These are phyloP conservation scores for Myriosclerotinia curreyana DNA, from an alignment of 2,329 filamentous ascomycete genomes.

Conservation along the genomic window DNA sequence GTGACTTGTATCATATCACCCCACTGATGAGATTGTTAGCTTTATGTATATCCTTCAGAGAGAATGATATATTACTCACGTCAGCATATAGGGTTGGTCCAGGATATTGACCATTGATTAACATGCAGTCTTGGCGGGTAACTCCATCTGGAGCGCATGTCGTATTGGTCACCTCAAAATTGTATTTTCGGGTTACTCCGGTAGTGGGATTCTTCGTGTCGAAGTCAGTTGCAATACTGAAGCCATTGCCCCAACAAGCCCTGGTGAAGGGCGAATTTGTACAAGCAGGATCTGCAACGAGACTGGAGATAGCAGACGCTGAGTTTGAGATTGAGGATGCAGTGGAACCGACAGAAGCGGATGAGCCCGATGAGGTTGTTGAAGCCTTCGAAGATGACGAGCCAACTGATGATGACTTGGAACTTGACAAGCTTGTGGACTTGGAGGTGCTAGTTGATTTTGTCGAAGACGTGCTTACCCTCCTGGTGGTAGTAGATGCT, in stretches of 20 bases:
- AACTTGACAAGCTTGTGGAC: conserved; percentile 1
- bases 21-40: conserved; percentile 28
- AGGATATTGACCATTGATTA: conserved; percentile 37
- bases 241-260: conserved; percentile 38
- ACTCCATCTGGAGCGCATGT: conserved; percentile 43
- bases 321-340: conserved; percentile 12
- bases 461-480: conserved; percentile 7
- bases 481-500: not conserved
- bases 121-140: conserved; percentile 48
- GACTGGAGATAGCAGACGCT: conserved; percentile 16
- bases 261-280: conserved; percentile 37
- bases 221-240: conserved; percentile 38
- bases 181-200: conserved; percentile 38
- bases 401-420: no score
- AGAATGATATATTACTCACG: conserved; percentile 12
- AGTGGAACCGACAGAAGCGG: not conserved
- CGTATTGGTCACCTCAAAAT: conserved; percentile 30
- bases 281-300: conserved; percentile 28
- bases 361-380: conserved; percentile 7
- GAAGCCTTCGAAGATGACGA: not conserved
- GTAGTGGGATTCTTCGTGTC: conserved; percentile 38
- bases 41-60: not conserved
- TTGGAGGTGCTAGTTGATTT: not conserved
- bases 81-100: conserved; percentile 36
- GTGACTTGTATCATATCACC: conserved; percentile 33